Evolutionary conservation across 352 stramenopile species (phyloP).

Genomic region (Blastocystis sp.): DNA sequence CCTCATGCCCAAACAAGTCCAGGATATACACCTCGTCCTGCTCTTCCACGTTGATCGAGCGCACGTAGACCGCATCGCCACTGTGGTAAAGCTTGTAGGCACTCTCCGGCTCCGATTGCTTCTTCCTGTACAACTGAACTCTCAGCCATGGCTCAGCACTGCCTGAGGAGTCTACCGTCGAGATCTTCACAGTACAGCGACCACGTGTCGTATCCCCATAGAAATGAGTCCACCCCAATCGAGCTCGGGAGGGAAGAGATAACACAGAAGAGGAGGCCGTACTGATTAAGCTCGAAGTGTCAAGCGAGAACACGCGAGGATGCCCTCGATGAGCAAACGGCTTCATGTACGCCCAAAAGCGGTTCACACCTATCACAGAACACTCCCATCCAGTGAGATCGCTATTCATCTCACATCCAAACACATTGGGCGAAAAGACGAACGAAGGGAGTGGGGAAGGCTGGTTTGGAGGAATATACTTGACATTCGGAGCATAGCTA

Average conservation of each 20-base stretch:
- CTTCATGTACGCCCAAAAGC: slow-evolving; percentile 56
- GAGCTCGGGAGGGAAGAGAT: neutral
- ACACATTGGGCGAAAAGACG: slow-evolving; percentile 15
- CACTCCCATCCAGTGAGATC: neutral
- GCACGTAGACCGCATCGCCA: neutral
- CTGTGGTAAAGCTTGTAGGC: neutral
- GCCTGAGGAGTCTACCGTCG: neutral
- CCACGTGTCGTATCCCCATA: slow-evolving; percentile 1
- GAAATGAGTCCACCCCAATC: neutral
- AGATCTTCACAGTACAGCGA: neutral
- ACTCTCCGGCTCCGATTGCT: neutral
- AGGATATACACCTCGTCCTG: neutral
- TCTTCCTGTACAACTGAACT: neutral
- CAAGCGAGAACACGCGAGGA: slow-evolving; percentile 17
- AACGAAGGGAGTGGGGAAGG: neutral
- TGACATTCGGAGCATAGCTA: neutral
- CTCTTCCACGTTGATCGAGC: neutral
- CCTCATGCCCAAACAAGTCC: slow-evolving; percentile 1
- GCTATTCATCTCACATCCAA: slow-evolving; percentile 23
- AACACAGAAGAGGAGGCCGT: neutral
- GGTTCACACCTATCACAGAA: neutral
- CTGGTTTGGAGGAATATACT: slow-evolving; percentile 7
- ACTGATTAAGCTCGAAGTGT: neutral
- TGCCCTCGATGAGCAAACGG: slow-evolving; percentile 25
- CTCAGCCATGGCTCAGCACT: neutral